Evolutionary conservation across 768 basidiomycete genomes (phyloP), one percentile per base, ranked within the genome.

Genomic region (Lactarius akahatsu): DNA sequence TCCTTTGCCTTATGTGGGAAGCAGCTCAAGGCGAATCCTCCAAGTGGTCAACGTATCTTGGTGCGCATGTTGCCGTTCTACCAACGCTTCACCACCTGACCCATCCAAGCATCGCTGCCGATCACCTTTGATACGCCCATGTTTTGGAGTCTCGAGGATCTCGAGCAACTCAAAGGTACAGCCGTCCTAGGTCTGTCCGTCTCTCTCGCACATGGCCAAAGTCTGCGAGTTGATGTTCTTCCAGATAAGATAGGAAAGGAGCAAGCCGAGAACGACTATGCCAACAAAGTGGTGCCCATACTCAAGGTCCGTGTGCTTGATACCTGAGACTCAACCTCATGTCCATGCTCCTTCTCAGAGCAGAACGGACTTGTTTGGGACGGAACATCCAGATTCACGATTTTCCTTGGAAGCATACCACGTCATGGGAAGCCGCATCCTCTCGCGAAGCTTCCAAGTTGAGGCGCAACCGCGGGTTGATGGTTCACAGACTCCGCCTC

Each of bases 1-100:
- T 99, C 65, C 80, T 98, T 45, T 92, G 89, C 69, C 90, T 99
- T 87, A 93, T 98, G 91, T 97, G 92, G 91, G 97, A 99, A 76
- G 85, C 84, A 62, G 83, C 87, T 4, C 82, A 82, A 69, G 86
- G 87, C 0, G 64, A 78, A 3, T 72, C 79, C 23, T 90, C 92
- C 57, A 85, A 78, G 62, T 92, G 94, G 94, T 72, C 74, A 6
- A 80, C 80, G 11, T 96, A 96, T 77, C 79, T 96, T 15, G 78
- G 92, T 92, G 64, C 57, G 85, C 76, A 16, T 16, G 13, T 18
- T 26, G 20, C 20, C 38, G 45, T 30, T 28, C 18, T 18, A 50
- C 41, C 8, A 32, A 23, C 40, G 6, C 34, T 4, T 56, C 30
- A n/a, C 28, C 50, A 11, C 28, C 32, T 59, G 38, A 26, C 18